Evolutionary conservation across 805 yeast species (phyloP), one percentile per base, ranked within the genome.

Genomic region (Candida schatavii): DNA sequence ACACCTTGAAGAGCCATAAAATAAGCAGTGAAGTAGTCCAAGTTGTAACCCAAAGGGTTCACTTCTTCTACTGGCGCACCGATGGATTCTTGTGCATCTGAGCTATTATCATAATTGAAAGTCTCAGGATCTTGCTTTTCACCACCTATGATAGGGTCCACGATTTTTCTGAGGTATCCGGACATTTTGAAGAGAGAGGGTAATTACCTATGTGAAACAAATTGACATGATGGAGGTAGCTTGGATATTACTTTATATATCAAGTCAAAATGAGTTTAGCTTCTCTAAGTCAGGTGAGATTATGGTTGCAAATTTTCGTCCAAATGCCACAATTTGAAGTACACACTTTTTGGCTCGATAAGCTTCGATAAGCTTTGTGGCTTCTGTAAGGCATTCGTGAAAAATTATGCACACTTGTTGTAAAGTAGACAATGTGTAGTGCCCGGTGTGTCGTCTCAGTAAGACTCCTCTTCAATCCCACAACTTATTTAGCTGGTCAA

Each of bases 1-100:
- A 84, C 78, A 49, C 89, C 78, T 48, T 82, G 83, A 51, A 83
- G 68, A 43, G 82, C 78, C 43, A 82, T 64, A 39, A 81, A 81
- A 31, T 80, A 69, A 17, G 87, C 82, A 14, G 82, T 74, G 28
- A 75, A 39, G 35, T 75, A 57, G 39, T 83, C 83, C 28, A 78
- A 49, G 34, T 70, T 64, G 31, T 69, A 56, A 3, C 71, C 71
- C 44, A 67, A 51, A 1, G 71, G 72, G 28, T 66, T 67, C 5
- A 46, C 51, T 20, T 53, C 51, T 43, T 72, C 76, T 5, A 68
- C 66, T 7, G 76, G 75, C 3, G 72, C 72, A 47, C 73, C 72
- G 26, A 46, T 45, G 1, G 52, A 45, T 35, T 58, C 54, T 27
- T 48, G 61, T 6, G 45, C 45, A 32, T 42, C 47, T 20, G 32